Base-by-base conservation (phyloP, 2,329 filamentous ascomycete species). In the Microcera coccophila region DNA sequence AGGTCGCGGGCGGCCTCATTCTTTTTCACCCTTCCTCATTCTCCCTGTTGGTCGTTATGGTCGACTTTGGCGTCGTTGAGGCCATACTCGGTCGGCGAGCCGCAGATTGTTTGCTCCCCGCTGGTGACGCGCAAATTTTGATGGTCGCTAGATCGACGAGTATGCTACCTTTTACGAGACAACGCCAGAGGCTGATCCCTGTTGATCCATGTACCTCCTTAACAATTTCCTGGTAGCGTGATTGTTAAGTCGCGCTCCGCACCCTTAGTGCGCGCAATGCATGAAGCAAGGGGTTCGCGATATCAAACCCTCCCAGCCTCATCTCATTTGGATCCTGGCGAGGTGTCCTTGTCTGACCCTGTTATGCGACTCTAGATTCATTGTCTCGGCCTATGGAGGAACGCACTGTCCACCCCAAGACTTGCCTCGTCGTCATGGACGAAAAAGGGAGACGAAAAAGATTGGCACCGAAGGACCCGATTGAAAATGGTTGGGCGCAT, bases 171-270 rank as follows among this genome's bases (percentile, higher is more conserved):
- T 42, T 51, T 55, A 51, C 49, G 50, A 52, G 41, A 50, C 50
- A 44, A 50, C 54, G 54, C 49, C 49, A 49, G 49, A 52, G 51
- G 36, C 42, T 34, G 38, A 37, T 44, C 46, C 44, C 39, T 38
- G 44, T 36, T 45, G 39, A 51, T 47, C 31, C 40, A 67, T 53
- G 66, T 68, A 67, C 54, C 59, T 34, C 64, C 47, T 54, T 68
- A 68, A 68, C 65, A 68, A 66, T 67, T 66, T 58, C 36, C 39
- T 39, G 31, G 38, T 48, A 36, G 28, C 21, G 32, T 16, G 21
- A 54, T 53, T 42, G 32, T 15, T 35, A 38, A 33, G 37, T 42
- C 37, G 41, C 41, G 36, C 24, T 24, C 39, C 29, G 36, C 17
- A 29, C 10, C 33, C 3, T 28, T 22, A 19, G 31, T 26, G 10